phyloP scores from a whole-genome alignment of 2,329 filamentous ascomycete species.

The Penicillium sumatraense region DNA sequence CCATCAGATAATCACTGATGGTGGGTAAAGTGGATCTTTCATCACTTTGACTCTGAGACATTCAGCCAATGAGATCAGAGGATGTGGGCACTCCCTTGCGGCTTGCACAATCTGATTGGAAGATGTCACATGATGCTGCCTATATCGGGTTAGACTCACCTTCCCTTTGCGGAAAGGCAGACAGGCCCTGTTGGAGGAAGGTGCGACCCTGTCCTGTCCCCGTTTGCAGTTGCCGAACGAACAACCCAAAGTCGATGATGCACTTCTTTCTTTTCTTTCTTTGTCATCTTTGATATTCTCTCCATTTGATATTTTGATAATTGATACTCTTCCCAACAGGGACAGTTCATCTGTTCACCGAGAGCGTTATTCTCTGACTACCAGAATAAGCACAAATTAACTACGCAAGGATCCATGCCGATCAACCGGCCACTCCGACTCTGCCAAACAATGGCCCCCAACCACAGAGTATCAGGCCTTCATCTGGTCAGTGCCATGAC shows the following conservation, averaged over 20 bases:
- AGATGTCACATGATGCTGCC: not conserved
- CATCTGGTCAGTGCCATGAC: too few relatives aligned
- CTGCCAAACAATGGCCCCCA: not conserved
- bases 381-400: not conserved
- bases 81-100: not conserved
- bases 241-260: not conserved
- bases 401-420: not conserved
- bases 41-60: too few relatives aligned
- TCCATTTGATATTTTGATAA: not conserved
- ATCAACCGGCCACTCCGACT: not conserved
- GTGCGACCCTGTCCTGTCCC: slow-evolving; percentile 2
- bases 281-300: not conserved
- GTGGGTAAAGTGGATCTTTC: too few relatives aligned
- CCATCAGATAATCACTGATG: too few relatives aligned
- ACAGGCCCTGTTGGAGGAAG: too few relatives aligned
- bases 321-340: too few relatives aligned
- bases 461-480: too few relatives aligned
- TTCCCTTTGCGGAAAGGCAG: too few relatives aligned
- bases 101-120: not conserved
- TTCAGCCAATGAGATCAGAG: not conserved
- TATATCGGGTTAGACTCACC: not conserved
- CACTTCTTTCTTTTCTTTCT: not conserved
- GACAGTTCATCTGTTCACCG: too few relatives aligned
- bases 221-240: not conserved
- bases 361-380: not conserved